Evolutionary conservation across 768 basidiomycete genomes (phyloP), one percentile per base, ranked within the genome.

Genomic region (Tulasnella sp.): DNA sequence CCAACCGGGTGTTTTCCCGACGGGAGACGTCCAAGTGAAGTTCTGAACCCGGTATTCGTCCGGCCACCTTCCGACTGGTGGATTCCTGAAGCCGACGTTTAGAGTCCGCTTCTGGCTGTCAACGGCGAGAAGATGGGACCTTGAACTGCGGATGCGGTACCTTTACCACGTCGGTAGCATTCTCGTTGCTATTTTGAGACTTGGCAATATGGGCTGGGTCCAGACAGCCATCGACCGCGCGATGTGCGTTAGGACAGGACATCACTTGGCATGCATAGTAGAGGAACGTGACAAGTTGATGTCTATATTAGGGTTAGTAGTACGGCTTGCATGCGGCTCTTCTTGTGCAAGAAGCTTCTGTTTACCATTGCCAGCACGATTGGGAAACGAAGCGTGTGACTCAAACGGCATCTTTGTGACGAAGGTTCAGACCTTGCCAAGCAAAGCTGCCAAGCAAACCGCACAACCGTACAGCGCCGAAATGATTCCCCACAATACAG

Each of bases 41-140:
- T 35, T 35, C 61, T 67, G 29, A 13, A 67, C 35, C 61, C 61
- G 61, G 61, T 35, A 35, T 67, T 67, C 61, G 61, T 67, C 61
- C 61, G 61, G 61, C 61, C 61, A 29, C 26, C 32, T 35, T 67
- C 61, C 61, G 61, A 67, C 61, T 67, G 61, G 61, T 67, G 61
- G 61, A 32, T 16, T 26, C 5, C 9, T 67, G 29, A 32, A 35
- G 26, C 26, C 61, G 61, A 26, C 29, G 5, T 29, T 29, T 35
- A 67, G 61, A 67, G 61, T 26, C 61, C 29, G 61, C 61, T 67
- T 29, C 61, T 5, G 35, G 5, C 61, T 67, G 61, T 67, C 61
- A 67, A 67, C 61, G 61, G 61, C 5, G 61, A 35, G 61, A 67
- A 67, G 61, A 67, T 2, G 11, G 29, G 29, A 35, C 32, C 61